A percentile compares a stretch with the other conserved stretches of the same genome.
phyloP scores from a whole-genome alignment of 2,329 filamentous ascomycete species.

The Ophiocordyceps sinensis region DNA sequence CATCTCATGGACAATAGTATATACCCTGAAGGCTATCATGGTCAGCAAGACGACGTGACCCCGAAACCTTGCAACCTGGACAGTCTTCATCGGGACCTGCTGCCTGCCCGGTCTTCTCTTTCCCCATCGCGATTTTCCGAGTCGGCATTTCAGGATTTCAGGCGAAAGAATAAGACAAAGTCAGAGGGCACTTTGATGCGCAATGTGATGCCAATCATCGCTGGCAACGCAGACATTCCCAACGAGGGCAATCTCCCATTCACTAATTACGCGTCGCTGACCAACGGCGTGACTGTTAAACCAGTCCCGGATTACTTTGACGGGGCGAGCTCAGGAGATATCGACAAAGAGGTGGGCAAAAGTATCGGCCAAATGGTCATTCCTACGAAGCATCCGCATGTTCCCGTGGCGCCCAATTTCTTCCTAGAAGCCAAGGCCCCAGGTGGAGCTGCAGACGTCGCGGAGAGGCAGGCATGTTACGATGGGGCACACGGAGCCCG shows the following conservation, averaged over 20 bases:
- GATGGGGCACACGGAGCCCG: constrained; percentile 22
- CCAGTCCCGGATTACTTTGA: not conserved
- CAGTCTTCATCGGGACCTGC: not conserved
- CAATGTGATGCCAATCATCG: constrained; percentile 1
- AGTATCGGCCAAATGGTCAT: not conserved
- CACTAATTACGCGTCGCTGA: not conserved
- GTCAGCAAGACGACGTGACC: not conserved
- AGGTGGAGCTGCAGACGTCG: constrained; percentile 14
- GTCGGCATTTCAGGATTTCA: not conserved
- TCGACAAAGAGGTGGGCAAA: too few species aligned
- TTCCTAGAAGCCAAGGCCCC: constrained; percentile 25
- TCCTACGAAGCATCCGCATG: not conserved
- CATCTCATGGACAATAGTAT: constrained; percentile 4
- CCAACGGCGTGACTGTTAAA: not conserved
- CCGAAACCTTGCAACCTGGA: constrained; percentile 3
- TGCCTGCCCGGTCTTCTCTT: not conserved
- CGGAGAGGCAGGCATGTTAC: constrained; percentile 19
- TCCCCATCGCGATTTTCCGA: constrained; percentile 3
- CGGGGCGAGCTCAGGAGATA: not conserved
- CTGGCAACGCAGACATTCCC: constrained; percentile 1
- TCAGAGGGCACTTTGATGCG: constrained; percentile 1
- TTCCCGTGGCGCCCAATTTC: constrained; percentile 23
- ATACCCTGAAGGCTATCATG: constrained; percentile 1
- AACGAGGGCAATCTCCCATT: not conserved
- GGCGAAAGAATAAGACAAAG: not conserved